A percentile compares a stretch with the other conserved stretches of the same genome.
These are phyloP conservation scores for Schoenoplectus triqueter DNA, from an alignment of 202 grass and related monocot species.

Conservation along the genomic window DNA sequence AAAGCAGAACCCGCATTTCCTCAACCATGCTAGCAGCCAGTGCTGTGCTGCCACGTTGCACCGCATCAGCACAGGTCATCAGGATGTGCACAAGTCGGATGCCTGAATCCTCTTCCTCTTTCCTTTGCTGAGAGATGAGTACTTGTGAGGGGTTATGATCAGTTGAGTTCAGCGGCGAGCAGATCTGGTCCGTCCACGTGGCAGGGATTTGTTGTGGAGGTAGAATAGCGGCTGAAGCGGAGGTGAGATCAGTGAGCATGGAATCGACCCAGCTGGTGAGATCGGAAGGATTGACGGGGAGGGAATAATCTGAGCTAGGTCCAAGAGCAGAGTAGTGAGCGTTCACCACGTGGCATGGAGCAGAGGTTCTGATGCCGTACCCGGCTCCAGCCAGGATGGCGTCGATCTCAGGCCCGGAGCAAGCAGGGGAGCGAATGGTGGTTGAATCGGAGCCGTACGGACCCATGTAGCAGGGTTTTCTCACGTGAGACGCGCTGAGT, in stretches of 20 bases:
- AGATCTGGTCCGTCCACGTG: constrained; percentile 43
- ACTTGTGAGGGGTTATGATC: constrained; percentile 32
- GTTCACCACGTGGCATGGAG: background rate
- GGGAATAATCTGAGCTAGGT: background rate
- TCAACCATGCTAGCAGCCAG: constrained; percentile 45
- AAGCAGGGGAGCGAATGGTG: background rate
- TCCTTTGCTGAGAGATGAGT: constrained; percentile 42
- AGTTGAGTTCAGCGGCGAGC: constrained; percentile 9
- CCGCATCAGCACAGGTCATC: constrained; percentile 79
- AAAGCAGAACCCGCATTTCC: constrained; percentile 58
- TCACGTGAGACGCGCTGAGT: background rate
- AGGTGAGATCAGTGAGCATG: constrained; percentile 36
- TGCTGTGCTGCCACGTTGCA: constrained; percentile 58
- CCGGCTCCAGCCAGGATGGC: constrained; percentile 18
- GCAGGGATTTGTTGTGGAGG: background rate
- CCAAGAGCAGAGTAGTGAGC: background rate
- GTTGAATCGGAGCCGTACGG: constrained; percentile 33
- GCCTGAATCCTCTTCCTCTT: constrained; percentile 79
- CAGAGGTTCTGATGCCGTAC: background rate
- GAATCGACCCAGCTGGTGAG: constrained; percentile 40
- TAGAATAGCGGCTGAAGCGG: background rate
- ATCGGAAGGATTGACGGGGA: constrained; percentile 38
- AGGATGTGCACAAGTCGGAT: constrained; percentile 78
- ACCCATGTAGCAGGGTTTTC: constrained; percentile 10
- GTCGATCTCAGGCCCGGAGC: constrained; percentile 15